Conservation (phyloP, 768 basidiomycete genomes). For the Tricholoma sp. region DNA sequence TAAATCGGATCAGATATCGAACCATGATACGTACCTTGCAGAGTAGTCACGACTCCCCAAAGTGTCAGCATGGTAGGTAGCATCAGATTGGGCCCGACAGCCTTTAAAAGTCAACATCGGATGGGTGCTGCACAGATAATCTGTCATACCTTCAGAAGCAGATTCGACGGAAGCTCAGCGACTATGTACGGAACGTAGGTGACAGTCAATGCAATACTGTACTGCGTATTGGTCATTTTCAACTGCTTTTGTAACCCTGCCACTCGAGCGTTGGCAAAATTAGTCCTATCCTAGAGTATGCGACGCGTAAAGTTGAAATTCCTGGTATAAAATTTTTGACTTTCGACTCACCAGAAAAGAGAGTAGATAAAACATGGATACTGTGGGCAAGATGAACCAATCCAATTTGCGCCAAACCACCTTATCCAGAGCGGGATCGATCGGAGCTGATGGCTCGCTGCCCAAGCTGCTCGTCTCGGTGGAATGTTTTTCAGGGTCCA, state of each 20-base stretch:
- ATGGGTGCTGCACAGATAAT: neutral
- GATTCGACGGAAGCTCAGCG: constrained; percentile 58
- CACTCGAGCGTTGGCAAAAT: constrained; percentile 56
- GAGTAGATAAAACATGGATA: constrained; percentile 32
- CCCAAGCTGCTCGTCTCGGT: constrained; percentile 19
- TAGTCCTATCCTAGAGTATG: constrained; percentile 40
- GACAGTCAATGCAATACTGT: constrained; percentile 45
- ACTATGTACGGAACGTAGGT: constrained; percentile 51
- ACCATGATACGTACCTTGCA: constrained; percentile 43
- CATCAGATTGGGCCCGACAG: constrained; percentile 15
- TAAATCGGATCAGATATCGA: neutral
- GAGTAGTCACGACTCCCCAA: constrained; percentile 64
- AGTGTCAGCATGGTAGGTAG: constrained; percentile 52
- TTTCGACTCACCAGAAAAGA: constrained; percentile 14
- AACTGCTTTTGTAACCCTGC: constrained; percentile 55
- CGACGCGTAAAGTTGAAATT: neutral
- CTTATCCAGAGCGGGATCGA: constrained; percentile 31
- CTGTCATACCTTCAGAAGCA: constrained; percentile 44
- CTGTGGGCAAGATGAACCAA: constrained; percentile 29
- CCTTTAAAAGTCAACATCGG: neutral
- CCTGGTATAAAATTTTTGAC: neutral
- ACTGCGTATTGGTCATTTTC: constrained; percentile 43
- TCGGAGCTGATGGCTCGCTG: constrained; percentile 11
- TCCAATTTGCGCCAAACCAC: constrained; percentile 32
- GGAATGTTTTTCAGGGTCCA: constrained; percentile 26